phyloP scores from a whole-genome alignment of 2,329 filamentous ascomycete genomes.

The Neopestalotiopsis rosae region DNA sequence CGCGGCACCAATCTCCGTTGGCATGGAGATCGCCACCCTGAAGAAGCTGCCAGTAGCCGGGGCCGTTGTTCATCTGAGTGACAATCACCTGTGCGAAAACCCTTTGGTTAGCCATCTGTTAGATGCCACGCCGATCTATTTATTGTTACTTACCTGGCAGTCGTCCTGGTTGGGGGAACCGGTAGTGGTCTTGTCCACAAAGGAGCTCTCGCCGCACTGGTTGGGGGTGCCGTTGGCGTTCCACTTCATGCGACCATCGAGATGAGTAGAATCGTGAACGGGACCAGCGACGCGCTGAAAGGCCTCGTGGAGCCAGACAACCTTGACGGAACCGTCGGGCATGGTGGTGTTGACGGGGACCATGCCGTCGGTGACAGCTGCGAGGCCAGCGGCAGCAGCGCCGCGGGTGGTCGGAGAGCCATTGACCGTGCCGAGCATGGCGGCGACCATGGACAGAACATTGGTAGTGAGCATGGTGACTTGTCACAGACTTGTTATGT shows the following conservation, averaged over 20 bases:
- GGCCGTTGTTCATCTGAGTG: neutral
- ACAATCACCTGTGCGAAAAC: neutral
- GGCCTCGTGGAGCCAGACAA: conserved; percentile 1
- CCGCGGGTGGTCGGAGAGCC: neutral
- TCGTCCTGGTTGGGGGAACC: neutral
- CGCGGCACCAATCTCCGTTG: neutral
- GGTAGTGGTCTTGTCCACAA: neutral
- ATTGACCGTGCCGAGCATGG: neutral
- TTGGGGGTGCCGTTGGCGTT: neutral
- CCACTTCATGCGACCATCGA: neutral
- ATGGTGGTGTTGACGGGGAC: conserved; percentile 5
- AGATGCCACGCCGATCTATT: neutral
- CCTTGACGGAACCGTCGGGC: neutral
- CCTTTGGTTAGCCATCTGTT: neutral
- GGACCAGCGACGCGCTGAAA: neutral
- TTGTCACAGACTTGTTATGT: neutral
- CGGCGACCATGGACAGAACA: neutral
- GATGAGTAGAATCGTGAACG: neutral
- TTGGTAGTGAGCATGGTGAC: neutral
- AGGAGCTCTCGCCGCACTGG: conserved; percentile 4
- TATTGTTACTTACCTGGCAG: neutral
- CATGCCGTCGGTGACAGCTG: neutral
- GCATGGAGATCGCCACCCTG: neutral
- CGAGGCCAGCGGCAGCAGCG: neutral
- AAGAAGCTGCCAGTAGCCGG: neutral